phyloP scores from a whole-genome alignment of 2,329 filamentous ascomycete genomes.

The Curvularia sp. region DNA sequence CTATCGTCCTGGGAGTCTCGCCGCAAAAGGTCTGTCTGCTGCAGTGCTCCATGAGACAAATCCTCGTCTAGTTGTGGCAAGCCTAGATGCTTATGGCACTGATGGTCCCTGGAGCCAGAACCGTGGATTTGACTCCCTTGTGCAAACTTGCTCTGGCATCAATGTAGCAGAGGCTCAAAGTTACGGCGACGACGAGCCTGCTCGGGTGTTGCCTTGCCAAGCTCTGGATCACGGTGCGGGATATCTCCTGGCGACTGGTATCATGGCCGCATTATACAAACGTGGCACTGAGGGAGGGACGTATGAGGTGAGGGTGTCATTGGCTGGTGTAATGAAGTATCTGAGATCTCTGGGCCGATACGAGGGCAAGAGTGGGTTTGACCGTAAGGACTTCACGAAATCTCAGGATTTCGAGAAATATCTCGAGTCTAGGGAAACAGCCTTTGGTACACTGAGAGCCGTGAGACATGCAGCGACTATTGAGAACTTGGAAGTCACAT shows the following conservation, averaged over 20 bases:
- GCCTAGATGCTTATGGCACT: conserved; percentile 61
- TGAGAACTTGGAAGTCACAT: conserved; percentile 56
- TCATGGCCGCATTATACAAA: conserved; percentile 60
- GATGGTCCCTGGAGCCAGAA: conserved; percentile 56
- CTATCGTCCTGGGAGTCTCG: conserved; percentile 59
- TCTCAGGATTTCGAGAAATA: conserved; percentile 45
- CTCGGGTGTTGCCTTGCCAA: conserved; percentile 60
- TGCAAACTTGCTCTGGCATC: conserved; percentile 64
- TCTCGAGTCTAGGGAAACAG: conserved; percentile 56
- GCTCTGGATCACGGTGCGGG: conserved; percentile 64
- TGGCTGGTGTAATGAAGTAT: conserved; percentile 64
- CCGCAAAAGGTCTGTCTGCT: conserved; percentile 52
- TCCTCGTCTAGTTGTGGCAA: conserved; percentile 59
- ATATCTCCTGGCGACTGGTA: conserved; percentile 62
- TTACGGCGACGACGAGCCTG: conserved; percentile 49
- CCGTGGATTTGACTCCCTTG: conserved; percentile 63
- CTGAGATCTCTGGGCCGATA: conserved; percentile 62
- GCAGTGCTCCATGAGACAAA: conserved; percentile 51
- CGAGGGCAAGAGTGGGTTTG: conserved; percentile 55
- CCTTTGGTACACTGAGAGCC: conserved; percentile 57
- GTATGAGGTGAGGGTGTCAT: conserved; percentile 62
- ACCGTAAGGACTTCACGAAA: conserved; percentile 42
- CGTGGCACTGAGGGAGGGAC: conserved; percentile 55
- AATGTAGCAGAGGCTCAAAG: conserved; percentile 63
- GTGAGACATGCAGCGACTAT: conserved; percentile 59